Conservation (phyloP, 78 protist species). For the Dictyostelium intermedium region DNA sequence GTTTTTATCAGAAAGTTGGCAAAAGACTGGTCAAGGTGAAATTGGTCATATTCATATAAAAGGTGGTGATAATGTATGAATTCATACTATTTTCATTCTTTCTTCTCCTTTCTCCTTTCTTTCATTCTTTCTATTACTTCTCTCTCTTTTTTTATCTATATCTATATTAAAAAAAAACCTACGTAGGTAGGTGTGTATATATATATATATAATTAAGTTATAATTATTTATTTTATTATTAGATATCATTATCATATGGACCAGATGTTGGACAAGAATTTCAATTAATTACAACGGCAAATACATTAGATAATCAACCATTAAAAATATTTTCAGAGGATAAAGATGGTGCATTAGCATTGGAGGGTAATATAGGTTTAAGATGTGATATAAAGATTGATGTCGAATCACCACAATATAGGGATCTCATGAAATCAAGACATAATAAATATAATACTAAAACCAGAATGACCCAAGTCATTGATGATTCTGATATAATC, state of each 20-base stretch:
- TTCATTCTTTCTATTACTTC: not conserved
- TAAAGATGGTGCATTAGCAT: constrained; percentile 44
- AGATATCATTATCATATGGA: constrained; percentile 39
- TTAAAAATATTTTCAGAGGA: constrained; percentile 70
- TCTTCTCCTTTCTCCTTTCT: not conserved
- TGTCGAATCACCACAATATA: not conserved
- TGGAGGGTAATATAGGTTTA: constrained; percentile 66
- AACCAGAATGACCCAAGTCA: constrained; percentile 26
- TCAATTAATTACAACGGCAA: constrained; percentile 48
- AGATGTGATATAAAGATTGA: constrained; percentile 52
- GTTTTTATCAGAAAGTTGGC: constrained; percentile 55
- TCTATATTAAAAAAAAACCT: too few species aligned
- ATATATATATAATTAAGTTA: too few species aligned
- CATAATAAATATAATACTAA: constrained; percentile 24
- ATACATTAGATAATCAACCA: constrained; percentile 25
- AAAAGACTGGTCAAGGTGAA: not conserved
- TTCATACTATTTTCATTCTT: not conserved
- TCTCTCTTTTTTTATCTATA: not conserved
- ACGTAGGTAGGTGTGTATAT: too few species aligned
- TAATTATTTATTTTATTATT: not conserved
- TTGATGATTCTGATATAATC: not conserved
- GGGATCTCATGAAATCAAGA: constrained; percentile 1
- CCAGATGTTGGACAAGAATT: constrained; percentile 16
- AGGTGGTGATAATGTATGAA: constrained; percentile 38
- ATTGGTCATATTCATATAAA: constrained; percentile 45